phyloP scores from a whole-genome alignment of 306 rosid genomes.

The Rosa persica region DNA sequence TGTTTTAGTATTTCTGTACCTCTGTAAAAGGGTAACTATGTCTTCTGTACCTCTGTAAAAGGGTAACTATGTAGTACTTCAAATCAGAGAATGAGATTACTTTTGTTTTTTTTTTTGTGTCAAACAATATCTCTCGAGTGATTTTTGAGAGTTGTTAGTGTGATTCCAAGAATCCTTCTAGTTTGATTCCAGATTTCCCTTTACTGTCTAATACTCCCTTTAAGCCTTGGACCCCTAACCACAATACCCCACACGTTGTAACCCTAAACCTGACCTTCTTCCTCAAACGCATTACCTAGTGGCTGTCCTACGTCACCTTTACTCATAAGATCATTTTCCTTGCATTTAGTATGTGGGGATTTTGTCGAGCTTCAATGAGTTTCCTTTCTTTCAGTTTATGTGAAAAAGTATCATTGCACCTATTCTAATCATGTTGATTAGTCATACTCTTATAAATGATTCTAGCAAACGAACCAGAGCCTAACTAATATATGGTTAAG shows the following conservation, averaged over 20 bases:
- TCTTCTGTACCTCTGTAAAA: background rate
- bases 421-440: background rate
- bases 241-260: background rate
- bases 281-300: background rate
- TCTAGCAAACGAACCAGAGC: background rate
- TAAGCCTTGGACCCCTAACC: background rate
- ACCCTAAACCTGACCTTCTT: background rate
- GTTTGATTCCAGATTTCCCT: background rate
- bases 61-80: background rate
- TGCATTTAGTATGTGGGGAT: background rate
- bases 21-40: no score
- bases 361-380: background rate
- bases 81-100: background rate
- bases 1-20: no score
- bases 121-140: no score
- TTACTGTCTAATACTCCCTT: background rate
- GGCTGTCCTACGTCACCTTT: background rate
- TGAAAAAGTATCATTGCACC: background rate
- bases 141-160: background rate
- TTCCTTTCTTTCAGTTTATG: background rate
- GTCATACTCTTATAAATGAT: background rate
- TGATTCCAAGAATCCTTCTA: background rate
- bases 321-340: background rate
- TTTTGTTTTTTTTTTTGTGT: no score
- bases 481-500: background rate